Base-by-base conservation (phyloP, 345 rosid species). In the Populus tremula region DNA sequence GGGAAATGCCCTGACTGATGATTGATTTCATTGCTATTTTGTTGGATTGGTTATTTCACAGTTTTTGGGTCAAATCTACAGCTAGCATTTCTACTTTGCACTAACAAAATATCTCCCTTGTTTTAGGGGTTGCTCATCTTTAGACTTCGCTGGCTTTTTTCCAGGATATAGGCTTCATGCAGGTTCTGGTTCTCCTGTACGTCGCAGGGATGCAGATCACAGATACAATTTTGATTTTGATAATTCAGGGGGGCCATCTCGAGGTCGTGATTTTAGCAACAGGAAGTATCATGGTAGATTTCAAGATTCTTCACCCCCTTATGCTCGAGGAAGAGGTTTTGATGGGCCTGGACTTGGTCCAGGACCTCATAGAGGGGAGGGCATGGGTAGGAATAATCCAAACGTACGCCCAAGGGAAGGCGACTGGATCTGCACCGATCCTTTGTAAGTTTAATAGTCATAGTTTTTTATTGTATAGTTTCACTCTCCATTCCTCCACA, bases 401-500 rank as follows among this genome's bases (percentile, higher is more conserved):
- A 95, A 91, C 68, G 91, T 95, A 65, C 91, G 90, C 29, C 98
- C 99, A 56, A 91, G 98, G 86, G 97, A 93, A 76, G 99, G 98
- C 67, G 98, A 95, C 78, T 93, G 98, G 99, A 76, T 83, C 72
- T 95, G 98, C 82, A 73, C 83, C 2, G 90, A 92, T 85, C 87
- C 90, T 62, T 33, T 41, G 94, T 92, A 87, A 90, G 98, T 85
- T 45, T n/a, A n/a, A n/a, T n/a, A n/a, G n/a, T 76, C 31, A 29
- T 41, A 8, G 74, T 64, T 59, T 76, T 35, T 5, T 43, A 18
- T 21, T 78, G 29, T 53, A 21, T 29, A 20, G 75, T 17, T 49
- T 36, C 41, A 41, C 50, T 45, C 47, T 23, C 56, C 29, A 25
- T 17, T 14, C 29, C 35, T 25, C 29, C 43, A 4, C 27, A 45